A percentile compares a stretch with the other conserved stretches of the same genome.
phyloP scores from a whole-genome alignment of 176 grass and related monocot species.

The Olyra latifolia region DNA sequence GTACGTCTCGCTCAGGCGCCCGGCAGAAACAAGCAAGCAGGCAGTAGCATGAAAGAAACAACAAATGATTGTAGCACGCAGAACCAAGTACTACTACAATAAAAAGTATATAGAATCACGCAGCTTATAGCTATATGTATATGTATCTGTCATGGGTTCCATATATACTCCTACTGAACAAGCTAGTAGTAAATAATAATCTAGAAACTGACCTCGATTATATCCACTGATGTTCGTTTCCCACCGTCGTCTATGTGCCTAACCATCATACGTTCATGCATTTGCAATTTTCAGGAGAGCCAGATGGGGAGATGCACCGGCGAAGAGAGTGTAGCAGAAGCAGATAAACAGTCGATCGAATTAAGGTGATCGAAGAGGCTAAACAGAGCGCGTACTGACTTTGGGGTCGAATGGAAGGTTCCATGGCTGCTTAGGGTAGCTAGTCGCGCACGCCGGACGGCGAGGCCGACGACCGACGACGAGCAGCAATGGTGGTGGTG shows the following conservation, averaged over 20 bases:
- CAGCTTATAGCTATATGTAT: background rate
- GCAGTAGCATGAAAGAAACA: background rate
- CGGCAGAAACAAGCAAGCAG: background rate
- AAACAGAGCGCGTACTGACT: background rate
- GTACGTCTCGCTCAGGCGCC: background rate
- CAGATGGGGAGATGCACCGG: slow-evolving; percentile 54
- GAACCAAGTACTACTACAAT: background rate
- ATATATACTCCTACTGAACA: background rate
- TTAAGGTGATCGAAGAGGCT: background rate
- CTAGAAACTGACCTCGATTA: slow-evolving; percentile 33
- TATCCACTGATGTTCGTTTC: background rate
- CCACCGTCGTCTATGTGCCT: slow-evolving; percentile 1
- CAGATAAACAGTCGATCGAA: background rate
- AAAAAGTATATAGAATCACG: background rate
- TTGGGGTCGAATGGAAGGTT: slow-evolving; percentile 35
- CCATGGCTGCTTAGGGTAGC: background rate
- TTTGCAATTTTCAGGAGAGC: slow-evolving; percentile 47
- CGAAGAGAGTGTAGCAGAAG: slow-evolving; percentile 38
- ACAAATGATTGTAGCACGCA: slow-evolving; percentile 21
- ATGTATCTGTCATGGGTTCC: background rate
- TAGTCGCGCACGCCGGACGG: background rate
- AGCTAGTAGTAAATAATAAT: no score
- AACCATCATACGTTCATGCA: slow-evolving; percentile 6
- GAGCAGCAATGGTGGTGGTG: slow-evolving; percentile 9
- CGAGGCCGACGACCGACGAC: background rate